Conservation (phyloP, 306 rosid genomes). For the Fagus crenata region DNA sequence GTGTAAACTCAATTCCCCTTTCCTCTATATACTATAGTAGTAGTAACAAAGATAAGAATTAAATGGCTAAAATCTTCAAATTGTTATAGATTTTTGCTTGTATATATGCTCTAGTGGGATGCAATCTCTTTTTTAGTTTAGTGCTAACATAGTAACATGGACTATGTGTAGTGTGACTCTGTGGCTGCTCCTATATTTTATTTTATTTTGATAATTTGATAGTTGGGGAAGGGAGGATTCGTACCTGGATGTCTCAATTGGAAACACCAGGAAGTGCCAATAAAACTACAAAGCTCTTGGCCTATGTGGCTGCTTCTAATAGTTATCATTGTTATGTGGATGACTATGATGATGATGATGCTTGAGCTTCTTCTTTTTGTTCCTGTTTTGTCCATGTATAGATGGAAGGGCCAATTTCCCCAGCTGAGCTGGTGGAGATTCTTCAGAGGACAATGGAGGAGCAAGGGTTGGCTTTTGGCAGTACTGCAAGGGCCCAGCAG, state of each 20-base stretch:
- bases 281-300: no score
- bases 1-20: background rate
- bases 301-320: background rate
- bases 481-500: conserved; percentile 44
- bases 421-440: conserved; percentile 77
- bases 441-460: conserved; percentile 85
- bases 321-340: background rate
- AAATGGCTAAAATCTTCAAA: background rate
- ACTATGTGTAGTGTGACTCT: background rate
- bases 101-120: background rate
- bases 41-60: background rate
- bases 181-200: background rate
- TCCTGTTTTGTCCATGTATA: conserved; percentile 24
- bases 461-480: conserved; percentile 69
- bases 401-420: conserved; percentile 80
- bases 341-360: background rate
- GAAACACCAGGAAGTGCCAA: no score
- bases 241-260: no score
- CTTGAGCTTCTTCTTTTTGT: conserved; percentile 8
- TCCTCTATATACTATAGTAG: background rate
- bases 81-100: background rate
- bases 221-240: no score
- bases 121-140: background rate
- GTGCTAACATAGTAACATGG: background rate
- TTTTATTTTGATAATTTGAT: no score